phyloP scores from a whole-genome alignment of 2,329 filamentous ascomycete genomes.

The Kalmusia sp. region DNA sequence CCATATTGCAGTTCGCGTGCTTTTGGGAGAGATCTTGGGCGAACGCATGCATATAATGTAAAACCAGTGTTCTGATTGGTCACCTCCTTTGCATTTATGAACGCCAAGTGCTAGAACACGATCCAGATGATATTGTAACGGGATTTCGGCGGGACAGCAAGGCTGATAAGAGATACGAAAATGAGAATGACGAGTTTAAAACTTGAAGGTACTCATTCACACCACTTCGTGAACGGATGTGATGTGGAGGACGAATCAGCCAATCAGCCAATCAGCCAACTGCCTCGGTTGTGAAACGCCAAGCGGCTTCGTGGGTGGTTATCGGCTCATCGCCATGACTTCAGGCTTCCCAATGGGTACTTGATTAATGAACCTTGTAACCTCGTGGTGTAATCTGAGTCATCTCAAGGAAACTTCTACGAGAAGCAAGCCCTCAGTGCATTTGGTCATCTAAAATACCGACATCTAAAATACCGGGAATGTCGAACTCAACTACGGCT shows the following conservation, averaged over 20 bases:
- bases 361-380: background rate
- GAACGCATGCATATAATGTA: background rate
- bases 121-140: background rate
- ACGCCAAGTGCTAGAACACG: background rate
- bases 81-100: background rate
- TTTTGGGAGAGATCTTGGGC: too few relatives aligned
- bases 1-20: background rate
- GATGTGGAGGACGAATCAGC: background rate
- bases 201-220: too few relatives aligned
- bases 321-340: background rate
- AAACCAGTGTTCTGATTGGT: background rate
- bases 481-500: background rate
- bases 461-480: too few relatives aligned
- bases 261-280: background rate
- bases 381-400: too few relatives aligned
- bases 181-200: too few relatives aligned
- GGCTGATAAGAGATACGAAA: too few relatives aligned
- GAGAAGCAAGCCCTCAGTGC: too few relatives aligned
- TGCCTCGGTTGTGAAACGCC: conserved; percentile 6
- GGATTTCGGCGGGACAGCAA: background rate
- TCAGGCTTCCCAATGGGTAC: background rate
- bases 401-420: too few relatives aligned
- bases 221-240: too few relatives aligned
- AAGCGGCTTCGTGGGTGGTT: background rate
- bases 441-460: too few relatives aligned